Percentiles rank a stretch among this genome's conserved stretches.
Conservation (phyloP, 1,284 basidiomycete species). For the Apiotrichum akiyoshidainum region DNA sequence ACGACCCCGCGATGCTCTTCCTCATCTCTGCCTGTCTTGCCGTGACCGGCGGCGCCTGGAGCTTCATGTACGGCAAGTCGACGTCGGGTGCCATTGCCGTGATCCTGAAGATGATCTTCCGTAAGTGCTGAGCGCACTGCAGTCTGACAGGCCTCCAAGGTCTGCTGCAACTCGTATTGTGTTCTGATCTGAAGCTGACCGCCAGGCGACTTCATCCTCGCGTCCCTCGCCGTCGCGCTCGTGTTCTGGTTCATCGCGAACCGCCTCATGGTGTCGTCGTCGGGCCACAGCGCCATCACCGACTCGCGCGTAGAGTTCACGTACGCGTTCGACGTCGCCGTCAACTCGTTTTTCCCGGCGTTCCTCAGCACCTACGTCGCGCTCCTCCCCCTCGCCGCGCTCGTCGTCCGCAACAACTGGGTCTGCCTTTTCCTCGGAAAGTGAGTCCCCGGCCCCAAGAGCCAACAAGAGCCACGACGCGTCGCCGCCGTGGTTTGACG, state of each 20-base stretch:
- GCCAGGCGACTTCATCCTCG: constrained; percentile 67
- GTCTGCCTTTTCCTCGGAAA: constrained; percentile 89
- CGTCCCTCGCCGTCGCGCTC: constrained; percentile 69
- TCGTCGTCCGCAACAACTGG: constrained; percentile 81
- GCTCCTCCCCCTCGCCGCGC: constrained; percentile 75
- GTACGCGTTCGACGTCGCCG: constrained; percentile 91
- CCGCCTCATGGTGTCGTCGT: constrained; percentile 64
- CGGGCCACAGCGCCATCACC: constrained; percentile 60
- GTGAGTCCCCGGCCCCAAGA: constrained; percentile 28
- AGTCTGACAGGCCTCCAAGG: no score
- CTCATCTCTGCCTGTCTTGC: constrained; percentile 66
- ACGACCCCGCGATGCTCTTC: constrained; percentile 88
- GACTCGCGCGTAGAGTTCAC: constrained; percentile 81
- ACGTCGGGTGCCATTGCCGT: constrained; percentile 60
- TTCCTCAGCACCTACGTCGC: constrained; percentile 82
- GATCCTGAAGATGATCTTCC: constrained; percentile 73
- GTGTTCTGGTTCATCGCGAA: constrained; percentile 78
- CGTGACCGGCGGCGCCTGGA: constrained; percentile 80
- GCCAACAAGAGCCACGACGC: no score
- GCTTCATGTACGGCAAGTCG: constrained; percentile 70
- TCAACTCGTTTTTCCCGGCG: constrained; percentile 89
- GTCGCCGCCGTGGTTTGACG: no score
- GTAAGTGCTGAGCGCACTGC: constrained; percentile 46
- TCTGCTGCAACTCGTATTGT: no score
- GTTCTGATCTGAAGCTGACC: background rate